Evolutionary conservation across 352 stramenopile species (phyloP).

Genomic region (Phytophthora citrophthora): DNA sequence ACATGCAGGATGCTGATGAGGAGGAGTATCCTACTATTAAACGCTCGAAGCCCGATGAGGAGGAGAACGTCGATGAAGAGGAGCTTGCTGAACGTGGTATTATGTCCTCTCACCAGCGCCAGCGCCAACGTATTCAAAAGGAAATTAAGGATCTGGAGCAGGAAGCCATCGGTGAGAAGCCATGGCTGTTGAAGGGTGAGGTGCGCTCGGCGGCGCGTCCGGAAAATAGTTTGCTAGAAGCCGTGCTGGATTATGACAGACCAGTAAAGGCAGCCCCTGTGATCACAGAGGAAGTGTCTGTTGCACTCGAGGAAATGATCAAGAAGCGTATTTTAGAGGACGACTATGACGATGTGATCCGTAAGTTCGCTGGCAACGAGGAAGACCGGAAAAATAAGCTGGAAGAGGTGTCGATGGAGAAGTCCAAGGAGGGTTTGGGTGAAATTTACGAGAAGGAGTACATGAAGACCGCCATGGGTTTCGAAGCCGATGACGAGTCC

Average conservation of each 20-base stretch:
- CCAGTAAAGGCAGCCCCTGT: slow-evolving; percentile 92
- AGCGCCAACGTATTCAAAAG: slow-evolving; percentile 68
- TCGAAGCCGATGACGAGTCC: slow-evolving; percentile 91
- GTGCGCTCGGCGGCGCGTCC: slow-evolving; percentile 85
- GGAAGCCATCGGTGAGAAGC: slow-evolving; percentile 92
- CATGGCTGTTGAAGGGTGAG: slow-evolving; percentile 94
- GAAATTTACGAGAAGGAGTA: slow-evolving; percentile 97
- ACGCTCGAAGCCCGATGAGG: slow-evolving; percentile 57
- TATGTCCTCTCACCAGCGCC: slow-evolving; percentile 80
- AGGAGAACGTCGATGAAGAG: slow-evolving; percentile 64
- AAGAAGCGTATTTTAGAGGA: slow-evolving; percentile 95
- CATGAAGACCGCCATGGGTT: slow-evolving; percentile 94
- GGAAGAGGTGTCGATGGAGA: slow-evolving; percentile 94
- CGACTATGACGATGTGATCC: slow-evolving; percentile 95
- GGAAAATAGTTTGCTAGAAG: slow-evolving; percentile 94
- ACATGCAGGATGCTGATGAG: slow-evolving; percentile 51
- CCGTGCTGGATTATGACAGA: slow-evolving; percentile 93
- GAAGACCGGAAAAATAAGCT: slow-evolving; percentile 85
- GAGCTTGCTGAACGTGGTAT: slow-evolving; percentile 81
- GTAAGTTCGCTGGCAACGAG: slow-evolving; percentile 86
- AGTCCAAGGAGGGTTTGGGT: slow-evolving; percentile 90
- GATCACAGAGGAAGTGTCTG: slow-evolving; percentile 93
- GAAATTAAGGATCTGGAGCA: slow-evolving; percentile 90
- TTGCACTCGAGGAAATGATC: slow-evolving; percentile 94
- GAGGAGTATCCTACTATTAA: slow-evolving; percentile 71